Conservation (phyloP, 371 early-diverging fungal species). For the Lichtheimia corymbifera region DNA sequence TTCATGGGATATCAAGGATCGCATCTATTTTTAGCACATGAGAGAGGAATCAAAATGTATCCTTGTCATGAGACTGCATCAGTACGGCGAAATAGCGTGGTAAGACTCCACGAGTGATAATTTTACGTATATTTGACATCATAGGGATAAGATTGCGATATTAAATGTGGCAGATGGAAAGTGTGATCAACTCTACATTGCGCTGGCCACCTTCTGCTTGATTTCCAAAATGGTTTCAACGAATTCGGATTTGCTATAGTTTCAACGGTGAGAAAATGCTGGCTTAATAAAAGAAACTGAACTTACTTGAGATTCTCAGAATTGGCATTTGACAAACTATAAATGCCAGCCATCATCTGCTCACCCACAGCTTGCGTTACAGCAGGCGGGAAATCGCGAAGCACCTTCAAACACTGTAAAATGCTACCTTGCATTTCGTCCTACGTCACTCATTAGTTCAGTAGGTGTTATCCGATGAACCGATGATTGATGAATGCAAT, state of each 20-base stretch:
- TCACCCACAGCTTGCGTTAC: conserved; percentile 71
- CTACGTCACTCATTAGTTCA: conserved; percentile 10
- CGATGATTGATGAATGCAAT: too few species aligned
- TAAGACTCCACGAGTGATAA: too few species aligned
- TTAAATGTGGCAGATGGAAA: too few species aligned
- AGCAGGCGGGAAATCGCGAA: conserved; percentile 66
- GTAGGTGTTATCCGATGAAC: neutral
- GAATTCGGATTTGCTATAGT: conserved; percentile 41
- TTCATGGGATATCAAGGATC: too few species aligned
- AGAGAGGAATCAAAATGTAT: too few species aligned
- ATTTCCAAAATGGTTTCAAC: conserved; percentile 48
- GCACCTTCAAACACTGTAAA: conserved; percentile 59
- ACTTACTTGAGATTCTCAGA: conserved; percentile 50
- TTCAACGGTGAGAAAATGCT: neutral
- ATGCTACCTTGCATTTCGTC: conserved; percentile 64
- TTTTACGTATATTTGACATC: too few species aligned
- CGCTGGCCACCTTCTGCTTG: conserved; percentile 46
- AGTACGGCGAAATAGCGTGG: too few species aligned
- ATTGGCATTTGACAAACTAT: conserved; percentile 56
- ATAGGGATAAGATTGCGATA: too few species aligned
- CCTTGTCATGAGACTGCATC: too few species aligned
- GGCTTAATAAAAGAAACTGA: neutral
- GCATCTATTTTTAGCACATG: too few species aligned
- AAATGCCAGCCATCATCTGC: conserved; percentile 81
- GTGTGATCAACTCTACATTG: conserved; percentile 20